phyloP scores from a whole-genome alignment of 768 basidiomycete genomes.

The Trametes sanguinea region DNA sequence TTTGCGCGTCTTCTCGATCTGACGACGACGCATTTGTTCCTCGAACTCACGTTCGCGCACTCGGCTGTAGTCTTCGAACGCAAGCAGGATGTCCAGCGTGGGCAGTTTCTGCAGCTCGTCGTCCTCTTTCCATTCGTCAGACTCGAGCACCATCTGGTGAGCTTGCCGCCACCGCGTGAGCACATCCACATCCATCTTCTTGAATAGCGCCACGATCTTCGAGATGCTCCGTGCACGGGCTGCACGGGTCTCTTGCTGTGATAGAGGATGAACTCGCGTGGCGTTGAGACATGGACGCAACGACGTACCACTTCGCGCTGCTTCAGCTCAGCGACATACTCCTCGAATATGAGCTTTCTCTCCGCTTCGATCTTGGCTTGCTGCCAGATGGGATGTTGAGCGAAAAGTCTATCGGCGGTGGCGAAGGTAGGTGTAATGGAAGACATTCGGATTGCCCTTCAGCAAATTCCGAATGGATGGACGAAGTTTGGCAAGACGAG shows the following conservation, averaged over 20 bases:
- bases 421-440: slow-evolving; percentile 90
- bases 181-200: slow-evolving; percentile 85
- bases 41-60: slow-evolving; percentile 91
- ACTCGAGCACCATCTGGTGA: slow-evolving; percentile 71
- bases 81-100: slow-evolving; percentile 86
- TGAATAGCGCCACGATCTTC: slow-evolving; percentile 84
- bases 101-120: slow-evolving; percentile 80
- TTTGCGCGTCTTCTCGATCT: slow-evolving; percentile 80
- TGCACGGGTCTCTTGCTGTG: slow-evolving; percentile 77
- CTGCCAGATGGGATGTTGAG: slow-evolving; percentile 89
- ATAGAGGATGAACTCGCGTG: not conserved
- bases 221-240: slow-evolving; percentile 76
- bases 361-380: slow-evolving; percentile 85
- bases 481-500: slow-evolving; percentile 80
- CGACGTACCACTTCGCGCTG: slow-evolving; percentile 82
- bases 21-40: slow-evolving; percentile 75
- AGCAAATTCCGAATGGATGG: slow-evolving; percentile 87
- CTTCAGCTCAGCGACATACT: slow-evolving; percentile 85
- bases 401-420: slow-evolving; percentile 85
- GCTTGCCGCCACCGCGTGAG: slow-evolving; percentile 92
- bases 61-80: slow-evolving; percentile 93
- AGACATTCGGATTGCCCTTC: slow-evolving; percentile 83
- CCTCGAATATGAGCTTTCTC: slow-evolving; percentile 85
- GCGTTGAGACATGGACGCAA: not conserved
- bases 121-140: slow-evolving; percentile 79